These are phyloP conservation scores for Abrus pulchellus DNA, from an alignment of 306 rosid genomes.

Conservation along the genomic window DNA sequence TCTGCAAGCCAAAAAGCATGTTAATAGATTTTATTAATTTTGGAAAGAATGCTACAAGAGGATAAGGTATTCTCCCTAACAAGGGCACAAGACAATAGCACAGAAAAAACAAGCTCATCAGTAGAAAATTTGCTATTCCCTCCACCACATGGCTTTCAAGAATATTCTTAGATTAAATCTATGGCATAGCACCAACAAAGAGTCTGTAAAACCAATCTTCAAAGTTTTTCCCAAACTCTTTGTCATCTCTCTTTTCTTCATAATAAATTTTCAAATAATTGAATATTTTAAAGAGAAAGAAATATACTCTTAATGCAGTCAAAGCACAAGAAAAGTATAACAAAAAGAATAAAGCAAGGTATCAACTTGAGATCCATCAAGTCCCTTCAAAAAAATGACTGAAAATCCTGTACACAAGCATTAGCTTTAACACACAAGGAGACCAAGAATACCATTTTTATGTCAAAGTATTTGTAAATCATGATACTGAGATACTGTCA, in stretches of 20 bases:
- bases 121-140: slow-evolving; percentile 27
- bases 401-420: background rate
- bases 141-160: slow-evolving; percentile 12
- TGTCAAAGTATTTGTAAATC: background rate
- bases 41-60: slow-evolving; percentile 21
- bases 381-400: background rate
- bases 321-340: slow-evolving; percentile 26
- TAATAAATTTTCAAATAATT: background rate
- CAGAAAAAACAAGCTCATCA: slow-evolving; percentile 22
- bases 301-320: background rate
- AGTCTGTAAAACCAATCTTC: background rate
- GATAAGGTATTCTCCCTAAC: slow-evolving; percentile 16
- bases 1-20: slow-evolving; percentile 64
- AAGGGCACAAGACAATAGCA: slow-evolving; percentile 26
- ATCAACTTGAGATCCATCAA: slow-evolving; percentile 9
- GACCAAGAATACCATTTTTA: slow-evolving; percentile 31
- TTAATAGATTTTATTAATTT: background rate
- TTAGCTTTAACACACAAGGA: slow-evolving; percentile 35
- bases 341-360: background rate
- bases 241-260: slow-evolving; percentile 23
- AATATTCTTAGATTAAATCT: slow-evolving; percentile 1
- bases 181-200: background rate
- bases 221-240: background rate
- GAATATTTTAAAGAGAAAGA: background rate
- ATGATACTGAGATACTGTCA: background rate